phyloP scores from a whole-genome alignment of 176 grass and related monocot species.

The Carex myosuroides region DNA sequence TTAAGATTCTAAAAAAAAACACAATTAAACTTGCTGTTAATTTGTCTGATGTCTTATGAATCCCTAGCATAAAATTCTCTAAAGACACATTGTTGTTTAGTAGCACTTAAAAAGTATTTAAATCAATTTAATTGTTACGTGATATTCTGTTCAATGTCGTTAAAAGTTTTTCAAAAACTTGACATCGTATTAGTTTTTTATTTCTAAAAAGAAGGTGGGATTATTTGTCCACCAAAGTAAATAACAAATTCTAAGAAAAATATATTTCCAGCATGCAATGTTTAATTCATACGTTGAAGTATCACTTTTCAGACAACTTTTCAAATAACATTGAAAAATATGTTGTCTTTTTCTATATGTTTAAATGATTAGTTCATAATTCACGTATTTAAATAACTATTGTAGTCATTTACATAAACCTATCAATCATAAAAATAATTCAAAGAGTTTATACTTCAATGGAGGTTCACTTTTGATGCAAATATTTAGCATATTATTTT shows the following conservation, averaged over 20 bases:
- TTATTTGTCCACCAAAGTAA: background rate
- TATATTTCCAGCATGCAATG: background rate
- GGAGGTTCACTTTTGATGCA: background rate
- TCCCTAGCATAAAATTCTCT: too few relatives aligned
- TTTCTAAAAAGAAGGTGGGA: too few relatives aligned
- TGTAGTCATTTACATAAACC: background rate
- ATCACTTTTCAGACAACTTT: background rate
- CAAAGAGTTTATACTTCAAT: background rate
- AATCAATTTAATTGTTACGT: too few relatives aligned
- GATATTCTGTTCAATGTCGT: too few relatives aligned
- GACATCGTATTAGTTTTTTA: background rate
- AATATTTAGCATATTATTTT: background rate
- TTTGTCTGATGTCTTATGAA: too few relatives aligned
- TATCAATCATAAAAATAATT: background rate
- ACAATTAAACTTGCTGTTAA: too few relatives aligned
- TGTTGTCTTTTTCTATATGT: background rate
- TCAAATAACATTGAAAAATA: background rate
- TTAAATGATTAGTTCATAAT: background rate
- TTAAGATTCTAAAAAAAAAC: too few relatives aligned
- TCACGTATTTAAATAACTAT: background rate
- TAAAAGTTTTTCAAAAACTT: too few relatives aligned
- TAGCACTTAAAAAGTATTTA: too few relatives aligned
- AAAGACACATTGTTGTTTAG: too few relatives aligned
- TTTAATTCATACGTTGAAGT: background rate
- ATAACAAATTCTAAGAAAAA: background rate